Evolutionary conservation across 176 grass and related monocot genomes (phyloP).

Genomic region (Aechmea fasciata): DNA sequence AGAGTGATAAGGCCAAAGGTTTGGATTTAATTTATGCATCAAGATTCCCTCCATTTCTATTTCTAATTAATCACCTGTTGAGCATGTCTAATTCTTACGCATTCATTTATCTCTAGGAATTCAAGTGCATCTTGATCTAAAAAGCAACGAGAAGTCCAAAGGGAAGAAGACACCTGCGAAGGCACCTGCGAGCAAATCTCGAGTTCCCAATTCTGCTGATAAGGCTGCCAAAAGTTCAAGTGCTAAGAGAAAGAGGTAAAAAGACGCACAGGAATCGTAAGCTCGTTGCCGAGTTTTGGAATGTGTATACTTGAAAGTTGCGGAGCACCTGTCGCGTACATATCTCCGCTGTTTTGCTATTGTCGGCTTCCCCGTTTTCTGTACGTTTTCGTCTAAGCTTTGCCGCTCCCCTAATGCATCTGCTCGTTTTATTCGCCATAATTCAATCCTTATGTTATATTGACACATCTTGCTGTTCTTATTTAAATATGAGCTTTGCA

Average conservation of each 20-base stretch:
- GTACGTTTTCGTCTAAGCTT: too few species aligned
- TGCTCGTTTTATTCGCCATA: too few species aligned
- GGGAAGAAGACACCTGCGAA: constrained; percentile 65
- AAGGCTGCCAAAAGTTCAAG: constrained; percentile 34
- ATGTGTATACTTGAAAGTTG: too few species aligned
- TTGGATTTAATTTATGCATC: constrained; percentile 6
- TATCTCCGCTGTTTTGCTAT: too few species aligned
- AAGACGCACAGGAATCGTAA: background rate
- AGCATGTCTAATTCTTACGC: background rate
- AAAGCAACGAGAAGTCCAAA: constrained; percentile 35
- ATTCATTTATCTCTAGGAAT: constrained; percentile 40
- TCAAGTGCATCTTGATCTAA: constrained; percentile 83
- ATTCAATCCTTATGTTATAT: too few species aligned
- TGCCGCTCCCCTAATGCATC: too few species aligned
- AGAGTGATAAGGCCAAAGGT: constrained; percentile 86
- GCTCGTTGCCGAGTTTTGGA: too few species aligned
- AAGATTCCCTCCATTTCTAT: background rate
- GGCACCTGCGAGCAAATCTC: constrained; percentile 37
- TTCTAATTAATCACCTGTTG: constrained; percentile 1
- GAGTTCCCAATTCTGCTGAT: constrained; percentile 30
- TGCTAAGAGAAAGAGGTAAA: constrained; percentile 78
- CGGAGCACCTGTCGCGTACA: too few species aligned
- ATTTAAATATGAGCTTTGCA: too few species aligned
- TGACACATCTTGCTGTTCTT: too few species aligned
- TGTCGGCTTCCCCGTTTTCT: too few species aligned